A percentile compares a stretch with the other conserved stretches of the same genome.
These are phyloP conservation scores for Zasmidium cellare DNA, from an alignment of 2,329 filamentous ascomycete genomes.

Conservation along the genomic window DNA sequence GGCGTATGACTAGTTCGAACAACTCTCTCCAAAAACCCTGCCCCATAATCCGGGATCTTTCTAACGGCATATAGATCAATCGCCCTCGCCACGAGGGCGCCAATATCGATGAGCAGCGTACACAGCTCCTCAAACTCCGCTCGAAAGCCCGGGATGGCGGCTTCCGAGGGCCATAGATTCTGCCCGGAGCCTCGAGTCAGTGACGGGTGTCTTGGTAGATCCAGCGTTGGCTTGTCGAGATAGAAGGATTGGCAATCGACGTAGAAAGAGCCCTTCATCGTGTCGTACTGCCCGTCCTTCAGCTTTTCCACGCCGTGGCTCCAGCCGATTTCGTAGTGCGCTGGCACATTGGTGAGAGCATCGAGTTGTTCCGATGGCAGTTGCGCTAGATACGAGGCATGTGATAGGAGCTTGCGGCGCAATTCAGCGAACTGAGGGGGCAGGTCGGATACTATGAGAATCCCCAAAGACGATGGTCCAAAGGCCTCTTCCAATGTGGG, in stretches of 20 bases:
- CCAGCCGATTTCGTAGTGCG: neutral
- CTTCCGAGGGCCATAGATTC: neutral
- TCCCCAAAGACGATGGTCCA: neutral
- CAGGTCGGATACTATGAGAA: neutral
- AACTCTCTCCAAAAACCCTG: neutral
- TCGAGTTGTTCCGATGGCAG: neutral
- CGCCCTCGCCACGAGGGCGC: neutral
- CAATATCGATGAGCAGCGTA: neutral
- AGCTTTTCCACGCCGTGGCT: neutral
- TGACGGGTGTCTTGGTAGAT: neutral
- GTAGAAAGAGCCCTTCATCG: neutral
- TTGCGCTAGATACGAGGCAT: neutral
- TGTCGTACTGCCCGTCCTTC: neutral
- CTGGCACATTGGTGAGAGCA: neutral
- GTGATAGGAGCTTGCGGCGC: neutral
- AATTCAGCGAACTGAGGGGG: neutral
- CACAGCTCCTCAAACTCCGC: neutral
- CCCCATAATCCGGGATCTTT: neutral
- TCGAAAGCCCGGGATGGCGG: neutral
- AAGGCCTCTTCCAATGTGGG: neutral
- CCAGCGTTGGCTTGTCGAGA: neutral
- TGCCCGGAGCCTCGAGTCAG: neutral
- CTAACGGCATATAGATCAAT: neutral
- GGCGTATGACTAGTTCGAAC: neutral
- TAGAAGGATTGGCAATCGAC: neutral